Conservation (phyloP, 1,284 basidiomycete species). For the Apiotrichum sp. region DNA sequence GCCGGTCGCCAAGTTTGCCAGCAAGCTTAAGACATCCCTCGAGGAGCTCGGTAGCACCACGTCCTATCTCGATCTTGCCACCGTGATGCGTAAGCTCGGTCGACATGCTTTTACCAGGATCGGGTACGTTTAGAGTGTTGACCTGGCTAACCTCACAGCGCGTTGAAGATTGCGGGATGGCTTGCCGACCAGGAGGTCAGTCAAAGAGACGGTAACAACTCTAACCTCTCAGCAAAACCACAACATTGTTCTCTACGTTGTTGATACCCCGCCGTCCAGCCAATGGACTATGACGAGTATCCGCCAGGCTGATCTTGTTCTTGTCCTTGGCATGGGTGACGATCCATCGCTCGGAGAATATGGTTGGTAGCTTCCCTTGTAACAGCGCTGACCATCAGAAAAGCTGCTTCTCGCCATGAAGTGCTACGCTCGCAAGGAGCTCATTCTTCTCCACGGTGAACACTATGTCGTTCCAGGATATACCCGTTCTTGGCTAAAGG, state of each 20-base stretch:
- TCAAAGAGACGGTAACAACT: neutral
- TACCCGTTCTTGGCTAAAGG: conserved; percentile 93
- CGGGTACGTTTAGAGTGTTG: conserved; percentile 45
- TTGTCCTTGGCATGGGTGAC: conserved; percentile 94
- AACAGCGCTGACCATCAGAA: conserved; percentile 50
- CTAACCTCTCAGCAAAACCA: conserved; percentile 58
- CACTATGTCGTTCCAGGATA: conserved; percentile 83
- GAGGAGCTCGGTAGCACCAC: conserved; percentile 84
- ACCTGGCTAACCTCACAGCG: conserved; percentile 47
- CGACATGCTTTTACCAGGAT: conserved; percentile 88
- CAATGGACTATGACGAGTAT: conserved; percentile 98
- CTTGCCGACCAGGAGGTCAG: conserved; percentile 75
- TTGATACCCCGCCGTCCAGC: conserved; percentile 82
- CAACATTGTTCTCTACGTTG: conserved; percentile 85
- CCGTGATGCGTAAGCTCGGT: conserved; percentile 80
- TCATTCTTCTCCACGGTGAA: conserved; percentile 89
- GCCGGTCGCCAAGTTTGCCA: conserved; percentile 79
- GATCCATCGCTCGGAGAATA: conserved; percentile 84
- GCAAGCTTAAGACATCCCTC: conserved; percentile 76
- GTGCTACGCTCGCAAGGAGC: conserved; percentile 94
- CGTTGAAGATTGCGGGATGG: conserved; percentile 88
- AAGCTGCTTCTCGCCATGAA: conserved; percentile 79
- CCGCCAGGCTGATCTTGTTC: conserved; percentile 90
- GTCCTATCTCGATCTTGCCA: conserved; percentile 83
- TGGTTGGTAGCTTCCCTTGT: conserved; percentile 13